Base-by-base conservation (phyloP, 2,329 filamentous ascomycete genomes). In the Biscogniauxia sp. region DNA sequence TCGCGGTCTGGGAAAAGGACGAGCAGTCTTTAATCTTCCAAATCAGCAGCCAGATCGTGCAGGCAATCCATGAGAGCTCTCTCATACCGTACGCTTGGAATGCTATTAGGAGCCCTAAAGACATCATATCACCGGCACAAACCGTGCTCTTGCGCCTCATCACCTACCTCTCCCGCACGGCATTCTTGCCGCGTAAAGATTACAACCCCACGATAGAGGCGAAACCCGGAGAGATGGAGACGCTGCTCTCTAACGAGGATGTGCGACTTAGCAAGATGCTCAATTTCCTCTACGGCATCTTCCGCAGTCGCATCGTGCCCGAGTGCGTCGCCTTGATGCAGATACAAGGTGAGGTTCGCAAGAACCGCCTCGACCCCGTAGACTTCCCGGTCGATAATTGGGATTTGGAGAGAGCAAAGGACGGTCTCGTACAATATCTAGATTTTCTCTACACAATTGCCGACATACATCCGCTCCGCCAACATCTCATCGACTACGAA, bases 361-460 rank as follows among this genome's bases (percentile, higher is more conserved):
- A 89, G 50, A 88, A 89, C 32, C 83, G 88, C 59, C 87, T 89
- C 17, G 85, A 94, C 62, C 88, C 92, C 0, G 87, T 91, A 63
- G 93, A 97, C 70, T 98, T 97, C 69, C 94, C 94, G 0, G 88
- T 97, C 1, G 96, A 98, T 69, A 84, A 93, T 53, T 98, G 94
- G 94, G 94, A 98, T 70, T 96, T 98, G 90, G 94, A 98, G 74
- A 87, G 94, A 15, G 94, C 96, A 61, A 97, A 96, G 74, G 94
- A 98, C 71, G 94, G 94, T 0, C 86, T 98, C 1, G 92, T 93
- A 56, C 93, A 97, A 74, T 97, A 96, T 72, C 85, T 98, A 1
- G 93, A 97, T 69, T 96, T 98, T 73, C 90, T 97, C 57, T 92
- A 90, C 17, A 93, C 95, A 0, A 85, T 97, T 26, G 93, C 92